Conservation (phyloP, 495 filamentous ascomycete species). For the Penicillium bialowiezense region DNA sequence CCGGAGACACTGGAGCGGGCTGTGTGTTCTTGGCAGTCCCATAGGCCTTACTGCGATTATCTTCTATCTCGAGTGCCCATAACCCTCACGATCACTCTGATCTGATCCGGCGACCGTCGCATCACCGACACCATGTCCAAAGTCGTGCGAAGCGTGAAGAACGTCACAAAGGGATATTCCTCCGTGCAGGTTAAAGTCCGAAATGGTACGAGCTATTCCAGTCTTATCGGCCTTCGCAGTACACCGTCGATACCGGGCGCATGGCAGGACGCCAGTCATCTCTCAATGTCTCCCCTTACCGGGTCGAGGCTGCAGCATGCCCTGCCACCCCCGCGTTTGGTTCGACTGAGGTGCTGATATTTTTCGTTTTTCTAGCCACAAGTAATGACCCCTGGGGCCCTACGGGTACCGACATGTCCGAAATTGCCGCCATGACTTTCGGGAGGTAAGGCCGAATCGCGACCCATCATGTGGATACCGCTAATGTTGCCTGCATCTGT, state of each 20-base stretch:
- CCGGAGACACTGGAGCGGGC: slow-evolving; percentile 17
- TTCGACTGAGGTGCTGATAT: slow-evolving; percentile 6
- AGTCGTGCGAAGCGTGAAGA: slow-evolving; percentile 97
- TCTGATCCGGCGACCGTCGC: slow-evolving; percentile 12
- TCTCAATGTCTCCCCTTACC: not conserved
- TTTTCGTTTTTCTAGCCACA: slow-evolving; percentile 63
- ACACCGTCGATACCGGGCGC: not conserved
- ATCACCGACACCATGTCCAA: slow-evolving; percentile 73
- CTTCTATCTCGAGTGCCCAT: slow-evolving; percentile 8
- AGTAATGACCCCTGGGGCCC: slow-evolving; percentile 99
- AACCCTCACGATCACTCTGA: slow-evolving; percentile 1
- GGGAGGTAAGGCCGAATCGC: slow-evolving; percentile 67
- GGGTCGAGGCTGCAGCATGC: slow-evolving; percentile 5
- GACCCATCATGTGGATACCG: not conserved
- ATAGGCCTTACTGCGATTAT: slow-evolving; percentile 5
- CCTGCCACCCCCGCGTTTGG: slow-evolving; percentile 1
- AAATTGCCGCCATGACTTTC: slow-evolving; percentile 96
- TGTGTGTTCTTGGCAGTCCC: slow-evolving; percentile 25
- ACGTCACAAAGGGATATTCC: slow-evolving; percentile 99
- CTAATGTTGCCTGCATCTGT: slow-evolving; percentile 14
- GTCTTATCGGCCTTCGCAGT: not conserved
- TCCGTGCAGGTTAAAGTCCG: slow-evolving; percentile 97
- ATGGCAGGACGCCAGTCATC: no score
- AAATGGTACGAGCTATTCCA: slow-evolving; percentile 72
- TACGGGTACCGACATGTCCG: slow-evolving; percentile 96